Conservation (phyloP, 2,329 filamentous ascomycete species). For the Xylariales sp. region DNA sequence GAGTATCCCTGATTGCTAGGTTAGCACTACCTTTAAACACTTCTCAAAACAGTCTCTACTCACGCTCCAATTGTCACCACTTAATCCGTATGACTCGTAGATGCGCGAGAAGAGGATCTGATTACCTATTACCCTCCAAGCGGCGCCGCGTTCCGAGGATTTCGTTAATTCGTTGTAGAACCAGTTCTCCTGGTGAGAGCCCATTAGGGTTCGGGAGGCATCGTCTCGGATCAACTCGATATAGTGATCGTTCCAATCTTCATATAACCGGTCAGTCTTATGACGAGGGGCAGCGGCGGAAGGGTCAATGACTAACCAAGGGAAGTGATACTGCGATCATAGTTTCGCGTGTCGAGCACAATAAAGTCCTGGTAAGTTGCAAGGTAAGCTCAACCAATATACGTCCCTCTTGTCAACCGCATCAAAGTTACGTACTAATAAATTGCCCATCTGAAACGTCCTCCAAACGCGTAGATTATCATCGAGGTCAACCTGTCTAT, state of each 20-base stretch:
- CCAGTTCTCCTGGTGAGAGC: constrained; percentile 78
- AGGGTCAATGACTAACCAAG: constrained; percentile 44
- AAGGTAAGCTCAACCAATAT: constrained; percentile 61
- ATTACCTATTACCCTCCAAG: constrained; percentile 78
- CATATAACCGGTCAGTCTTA: constrained; percentile 45
- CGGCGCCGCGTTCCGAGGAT: constrained; percentile 72
- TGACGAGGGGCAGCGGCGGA: neutral
- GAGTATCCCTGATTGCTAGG: constrained; percentile 67
- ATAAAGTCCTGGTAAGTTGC: constrained; percentile 63
- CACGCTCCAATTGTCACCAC: constrained; percentile 53
- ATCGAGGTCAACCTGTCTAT: constrained; percentile 72
- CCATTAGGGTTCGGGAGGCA: constrained; percentile 76
- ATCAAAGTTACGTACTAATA: constrained; percentile 55
- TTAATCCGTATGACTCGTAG: constrained; percentile 49
- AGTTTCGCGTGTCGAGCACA: constrained; percentile 76
- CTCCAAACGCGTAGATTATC: constrained; percentile 77
- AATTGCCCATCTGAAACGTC: constrained; percentile 71
- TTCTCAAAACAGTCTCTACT: constrained; percentile 32
- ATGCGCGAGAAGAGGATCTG: constrained; percentile 75
- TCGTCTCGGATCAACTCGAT: constrained; percentile 72
- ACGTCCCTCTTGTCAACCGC: no score
- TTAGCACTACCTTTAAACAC: neutral
- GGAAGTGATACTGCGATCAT: constrained; percentile 73
- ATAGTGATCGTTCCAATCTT: constrained; percentile 71
- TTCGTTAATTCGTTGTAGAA: constrained; percentile 70